Conservation (phyloP, 352 stramenopile species). For the Thraustotheca clavata region DNA sequence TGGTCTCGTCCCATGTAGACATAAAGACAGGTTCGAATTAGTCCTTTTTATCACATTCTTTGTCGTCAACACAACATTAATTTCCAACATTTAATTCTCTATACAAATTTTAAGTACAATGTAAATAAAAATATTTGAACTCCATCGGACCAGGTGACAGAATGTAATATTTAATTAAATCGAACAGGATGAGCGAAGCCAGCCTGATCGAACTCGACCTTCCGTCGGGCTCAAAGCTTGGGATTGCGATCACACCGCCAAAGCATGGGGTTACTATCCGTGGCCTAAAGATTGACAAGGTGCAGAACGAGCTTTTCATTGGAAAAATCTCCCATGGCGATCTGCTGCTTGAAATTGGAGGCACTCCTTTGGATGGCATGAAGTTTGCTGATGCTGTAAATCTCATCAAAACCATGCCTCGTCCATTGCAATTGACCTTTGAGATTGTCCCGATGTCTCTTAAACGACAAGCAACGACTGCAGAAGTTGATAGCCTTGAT, state of each 20-base stretch:
- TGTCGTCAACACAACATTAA: no score
- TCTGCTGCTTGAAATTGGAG: conserved; percentile 12
- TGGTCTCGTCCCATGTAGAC: no score
- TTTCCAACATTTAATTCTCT: no score
- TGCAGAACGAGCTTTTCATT: conserved; percentile 17
- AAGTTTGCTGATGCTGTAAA: conserved; percentile 18
- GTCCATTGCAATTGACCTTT: conserved; percentile 4
- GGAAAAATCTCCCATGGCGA: conserved; percentile 11
- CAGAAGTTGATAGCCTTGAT: neutral
- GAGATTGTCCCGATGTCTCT: conserved; percentile 9
- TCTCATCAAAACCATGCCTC: conserved; percentile 16
- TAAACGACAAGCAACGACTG: neutral
- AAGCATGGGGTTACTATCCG: conserved; percentile 18
- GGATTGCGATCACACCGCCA: conserved; percentile 15
- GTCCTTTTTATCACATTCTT: no score
- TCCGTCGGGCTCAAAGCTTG: conserved; percentile 5
- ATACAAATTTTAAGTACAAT: no score
- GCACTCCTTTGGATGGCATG: conserved; percentile 6
- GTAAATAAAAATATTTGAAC: no score
- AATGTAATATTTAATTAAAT: no score
- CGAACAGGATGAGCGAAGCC: conserved; percentile 1
- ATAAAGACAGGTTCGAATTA: no score
- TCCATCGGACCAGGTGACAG: no score
- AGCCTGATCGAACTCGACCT: conserved; percentile 5
- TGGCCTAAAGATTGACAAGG: conserved; percentile 19